Base-by-base conservation (phyloP, 2,329 filamentous ascomycete genomes). In the Penicillium freii region DNA sequence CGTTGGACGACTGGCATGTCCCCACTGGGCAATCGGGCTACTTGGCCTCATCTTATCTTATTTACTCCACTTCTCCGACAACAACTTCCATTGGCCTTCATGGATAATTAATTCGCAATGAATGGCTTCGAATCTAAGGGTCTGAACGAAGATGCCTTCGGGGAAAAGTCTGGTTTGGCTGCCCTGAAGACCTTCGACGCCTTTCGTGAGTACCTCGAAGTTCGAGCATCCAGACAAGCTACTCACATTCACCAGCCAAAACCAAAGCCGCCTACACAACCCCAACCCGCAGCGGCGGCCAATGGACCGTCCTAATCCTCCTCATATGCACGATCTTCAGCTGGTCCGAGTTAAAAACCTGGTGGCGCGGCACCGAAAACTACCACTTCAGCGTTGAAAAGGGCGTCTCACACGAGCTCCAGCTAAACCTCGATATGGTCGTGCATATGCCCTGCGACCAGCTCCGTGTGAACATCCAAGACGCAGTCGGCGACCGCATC, bases 391-490 rank as follows among this genome's bases (percentile, higher is more conserved):
- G 88, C 59, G 93, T 99, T 56, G 94, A 97, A 75, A 94, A 95
- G 77, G 91, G 91, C 64, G 83, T 99, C 39, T 88, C 89, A 3
- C 91, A 91, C 75, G 83, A 87, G 61, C 84, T 99, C 73, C 92
- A 97, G 76, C 89, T 99, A 77, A 99, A 99, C 78, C 80, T 99
- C 57, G 94, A 99, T 76, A 81, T 95, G n/a, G 90, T 97, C 5
- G 82, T 99, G 48, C 83, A 83, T 51, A 99, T 99, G 94, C 80
- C 82, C 66, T 99, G 94, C 80, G 78, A 82, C 56, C 88, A 95
- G 71, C 78, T 99, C n/a, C 90, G 96, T 77, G 81, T 99, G 75
- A 97, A 99, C 77, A 92, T 99, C 50, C 94, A 97, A 79, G 94
- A 99, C 74, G 92, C 93, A 2, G 86, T 91, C 0, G 92, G 94